Evolutionary conservation across 2,329 filamentous ascomycete genomes (phyloP), one percentile per base, ranked within the genome.

Genomic region (Monascus ruber): DNA sequence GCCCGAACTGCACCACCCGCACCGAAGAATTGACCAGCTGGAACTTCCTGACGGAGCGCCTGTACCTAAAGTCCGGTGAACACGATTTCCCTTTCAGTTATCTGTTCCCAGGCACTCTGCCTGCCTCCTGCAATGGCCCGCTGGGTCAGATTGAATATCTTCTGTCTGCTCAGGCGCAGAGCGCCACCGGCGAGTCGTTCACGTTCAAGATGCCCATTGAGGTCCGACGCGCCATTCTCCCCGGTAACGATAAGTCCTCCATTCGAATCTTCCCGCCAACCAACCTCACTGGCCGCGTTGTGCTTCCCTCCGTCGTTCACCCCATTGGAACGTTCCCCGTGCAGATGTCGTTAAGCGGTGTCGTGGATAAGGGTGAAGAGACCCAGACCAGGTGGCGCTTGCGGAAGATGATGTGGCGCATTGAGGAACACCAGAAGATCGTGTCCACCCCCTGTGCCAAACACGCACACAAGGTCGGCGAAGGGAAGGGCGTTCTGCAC

Each of bases 191-290:
- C 43, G 77, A 78, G 48, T 72, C 72, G 42, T 72, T 85, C 54
- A 77, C 72, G 49, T 76, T 85, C 53, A 73, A 76, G 45, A 77
- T 79, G 52, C 73, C 74, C 6, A 69, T 96, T 34, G 71, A 79
- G 40, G 74, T 96, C 49, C 81, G 81, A 66, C 84, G 89, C 45
- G 83, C 87, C 28, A 76, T 96, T 25, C 73, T 82, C 38, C 77
- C 85, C 2, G 83, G 86, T 36, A 72, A 76, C 38, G 86, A 93
- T 44, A 89, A 93, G 64, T 81, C 88, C 64, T 93, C 85, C 10
- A 80, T 94, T 46, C 85, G 89, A 55, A 84, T 96, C 55, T 98
- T 98, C 65, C 91, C 89, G 35, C 89, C 91, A 0, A 98, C 91
- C 49, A 91, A 94, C 65, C 81, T 98, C 54, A 88, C 85, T 49